Conservation (phyloP, 2,329 filamentous ascomycete species). For the Ascochyta koolunga region DNA sequence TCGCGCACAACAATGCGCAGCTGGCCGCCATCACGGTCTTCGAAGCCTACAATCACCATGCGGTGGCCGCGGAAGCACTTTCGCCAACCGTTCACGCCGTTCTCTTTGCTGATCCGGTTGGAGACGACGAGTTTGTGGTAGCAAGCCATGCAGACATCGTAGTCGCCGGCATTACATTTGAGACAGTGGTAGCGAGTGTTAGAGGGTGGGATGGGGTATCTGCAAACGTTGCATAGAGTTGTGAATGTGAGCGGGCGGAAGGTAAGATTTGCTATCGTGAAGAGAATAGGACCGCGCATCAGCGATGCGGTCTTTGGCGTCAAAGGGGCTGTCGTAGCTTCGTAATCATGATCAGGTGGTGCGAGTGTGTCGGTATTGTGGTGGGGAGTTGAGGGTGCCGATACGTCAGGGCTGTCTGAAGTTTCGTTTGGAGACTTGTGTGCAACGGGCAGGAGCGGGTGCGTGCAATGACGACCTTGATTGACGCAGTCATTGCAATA, state of each 20-base stretch:
- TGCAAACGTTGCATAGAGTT: constrained; percentile 80
- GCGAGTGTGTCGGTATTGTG: constrained; percentile 29
- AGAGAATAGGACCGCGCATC: constrained; percentile 44
- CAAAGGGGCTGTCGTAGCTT: constrained; percentile 43
- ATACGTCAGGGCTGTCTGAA: constrained; percentile 8
- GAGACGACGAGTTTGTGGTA: constrained; percentile 71
- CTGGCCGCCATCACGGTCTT: constrained; percentile 70
- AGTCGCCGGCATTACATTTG: constrained; percentile 78
- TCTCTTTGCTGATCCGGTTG: constrained; percentile 72
- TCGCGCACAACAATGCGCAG: constrained; percentile 72
- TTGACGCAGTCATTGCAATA: constrained; percentile 91
- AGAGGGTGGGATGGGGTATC: constrained; percentile 71
- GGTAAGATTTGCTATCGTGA: constrained; percentile 42
- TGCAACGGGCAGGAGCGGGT: constrained; percentile 77
- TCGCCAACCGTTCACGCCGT: constrained; percentile 82
- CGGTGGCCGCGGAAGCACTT: constrained; percentile 80
- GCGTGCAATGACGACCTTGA: constrained; percentile 78
- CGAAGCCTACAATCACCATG: constrained; percentile 81
- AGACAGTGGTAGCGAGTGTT: constrained; percentile 81
- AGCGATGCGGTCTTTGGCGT: constrained; percentile 53
- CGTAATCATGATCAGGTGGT: constrained; percentile 32
- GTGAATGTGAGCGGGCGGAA: constrained; percentile 75
- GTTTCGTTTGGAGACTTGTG: constrained; percentile 54
- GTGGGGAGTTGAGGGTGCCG: constrained; percentile 24
- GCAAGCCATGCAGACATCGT: constrained; percentile 82